These are phyloP conservation scores for Ophiocordyceps camponoti-leonardi DNA, from an alignment of 2,329 filamentous ascomycete species.

Conservation along the genomic window DNA sequence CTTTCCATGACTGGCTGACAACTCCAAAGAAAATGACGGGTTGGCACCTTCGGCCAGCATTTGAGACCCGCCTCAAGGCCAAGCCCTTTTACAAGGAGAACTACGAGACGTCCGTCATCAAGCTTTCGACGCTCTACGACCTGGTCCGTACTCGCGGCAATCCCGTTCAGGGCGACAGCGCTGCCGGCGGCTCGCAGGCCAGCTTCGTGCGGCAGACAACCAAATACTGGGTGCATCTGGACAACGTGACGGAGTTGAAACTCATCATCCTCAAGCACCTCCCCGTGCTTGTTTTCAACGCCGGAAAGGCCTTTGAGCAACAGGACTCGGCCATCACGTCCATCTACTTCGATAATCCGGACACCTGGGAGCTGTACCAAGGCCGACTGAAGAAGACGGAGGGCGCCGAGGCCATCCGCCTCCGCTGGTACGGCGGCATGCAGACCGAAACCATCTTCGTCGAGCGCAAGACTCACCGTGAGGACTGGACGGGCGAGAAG, in stretches of 20 bases:
- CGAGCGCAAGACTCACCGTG: slow-evolving; percentile 92
- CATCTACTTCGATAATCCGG: slow-evolving; percentile 93
- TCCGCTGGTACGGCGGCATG: slow-evolving; percentile 97
- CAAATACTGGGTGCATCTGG: slow-evolving; percentile 98
- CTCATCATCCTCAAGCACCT: slow-evolving; percentile 95
- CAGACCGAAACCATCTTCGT: slow-evolving; percentile 89
- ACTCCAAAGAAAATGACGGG: slow-evolving; percentile 74
- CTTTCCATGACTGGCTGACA: slow-evolving; percentile 3
- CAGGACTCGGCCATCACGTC: slow-evolving; percentile 92
- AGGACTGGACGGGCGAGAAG: slow-evolving; percentile 98
- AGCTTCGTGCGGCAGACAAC: slow-evolving; percentile 96
- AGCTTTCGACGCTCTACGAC: slow-evolving; percentile 90
- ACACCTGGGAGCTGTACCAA: slow-evolving; percentile 86
- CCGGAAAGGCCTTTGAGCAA: slow-evolving; percentile 86
- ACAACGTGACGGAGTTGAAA: slow-evolving; percentile 96
- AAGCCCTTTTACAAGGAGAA: slow-evolving; percentile 99
- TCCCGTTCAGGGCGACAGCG: slow-evolving; percentile 78
- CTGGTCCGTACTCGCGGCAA: slow-evolving; percentile 84
- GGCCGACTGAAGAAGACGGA: slow-evolving; percentile 95
- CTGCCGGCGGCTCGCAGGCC: slow-evolving; percentile 80
- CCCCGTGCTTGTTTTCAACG: slow-evolving; percentile 91
- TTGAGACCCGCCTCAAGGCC: slow-evolving; percentile 81
- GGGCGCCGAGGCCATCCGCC: slow-evolving; percentile 86
- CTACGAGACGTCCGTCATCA: slow-evolving; percentile 89
- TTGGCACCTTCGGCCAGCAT: slow-evolving; percentile 90